A percentile compares a stretch with the other conserved stretches of the same genome.
Conservation (phyloP, 176 grass and related monocot species). For the Chrysopogon serrulatus region DNA sequence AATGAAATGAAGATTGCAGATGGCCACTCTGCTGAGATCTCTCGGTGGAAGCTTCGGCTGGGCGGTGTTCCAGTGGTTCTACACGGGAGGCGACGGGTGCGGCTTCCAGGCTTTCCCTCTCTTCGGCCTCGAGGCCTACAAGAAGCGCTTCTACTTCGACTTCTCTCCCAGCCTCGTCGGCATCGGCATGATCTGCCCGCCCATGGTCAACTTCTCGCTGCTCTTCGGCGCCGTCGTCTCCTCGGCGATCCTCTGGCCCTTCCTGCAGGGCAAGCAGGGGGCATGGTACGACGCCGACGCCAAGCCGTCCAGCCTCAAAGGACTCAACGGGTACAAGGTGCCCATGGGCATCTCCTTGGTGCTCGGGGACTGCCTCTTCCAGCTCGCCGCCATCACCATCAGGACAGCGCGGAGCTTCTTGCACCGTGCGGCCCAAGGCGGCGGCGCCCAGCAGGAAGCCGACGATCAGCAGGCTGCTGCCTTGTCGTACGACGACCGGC, state of each 20-base stretch:
- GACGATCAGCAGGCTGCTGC: background rate
- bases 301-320: constrained; percentile 27
- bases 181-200: constrained; percentile 56
- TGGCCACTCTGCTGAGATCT: constrained; percentile 9
- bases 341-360: constrained; percentile 47
- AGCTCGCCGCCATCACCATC: constrained; percentile 16
- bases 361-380: constrained; percentile 49
- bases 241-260: constrained; percentile 35
- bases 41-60: constrained; percentile 37
- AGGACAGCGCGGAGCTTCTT: background rate
- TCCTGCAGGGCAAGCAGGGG: constrained; percentile 30
- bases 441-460: background rate
- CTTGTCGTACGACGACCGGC: constrained; percentile 16
- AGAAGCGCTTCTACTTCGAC: constrained; percentile 44
- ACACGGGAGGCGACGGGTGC: constrained; percentile 35
- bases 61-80: constrained; percentile 54
- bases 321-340: constrained; percentile 54
- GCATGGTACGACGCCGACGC: constrained; percentile 35
- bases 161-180: constrained; percentile 50
- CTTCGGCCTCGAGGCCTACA: constrained; percentile 45
- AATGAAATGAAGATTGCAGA: too few relatives aligned
- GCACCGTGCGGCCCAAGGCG: background rate
- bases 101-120: constrained; percentile 49
- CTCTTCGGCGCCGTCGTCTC: constrained; percentile 29
- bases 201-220: constrained; percentile 40